A percentile compares a stretch with the other conserved stretches of the same genome.
Evolutionary conservation across 73 alveolate species (phyloP).

Genomic region (Paramecium tetraurelia): DNA sequence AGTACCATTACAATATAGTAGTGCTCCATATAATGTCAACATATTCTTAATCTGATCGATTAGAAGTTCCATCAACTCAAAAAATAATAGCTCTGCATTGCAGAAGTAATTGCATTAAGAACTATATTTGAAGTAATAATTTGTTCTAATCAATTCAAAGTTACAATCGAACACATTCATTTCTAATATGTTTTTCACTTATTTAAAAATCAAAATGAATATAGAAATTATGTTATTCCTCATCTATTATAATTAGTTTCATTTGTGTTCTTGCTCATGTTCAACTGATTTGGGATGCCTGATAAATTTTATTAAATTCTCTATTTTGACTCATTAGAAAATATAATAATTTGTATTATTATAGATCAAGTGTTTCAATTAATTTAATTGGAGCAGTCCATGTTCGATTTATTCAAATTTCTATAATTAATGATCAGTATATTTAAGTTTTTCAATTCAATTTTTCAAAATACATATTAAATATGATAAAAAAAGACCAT

Average conservation of each 20-base stretch:
- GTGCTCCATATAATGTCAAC: neutral
- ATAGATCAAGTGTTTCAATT: neutral
- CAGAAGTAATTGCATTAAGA: slow-evolving; percentile 55
- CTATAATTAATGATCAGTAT: neutral
- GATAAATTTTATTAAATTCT: neutral
- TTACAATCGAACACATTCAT: too few relatives aligned
- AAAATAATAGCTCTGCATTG: slow-evolving; percentile 21
- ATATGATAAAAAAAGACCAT: neutral
- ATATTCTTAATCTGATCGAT: neutral
- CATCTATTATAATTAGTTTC: too few relatives aligned
- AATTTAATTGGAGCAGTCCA: neutral
- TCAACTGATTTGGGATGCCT: neutral
- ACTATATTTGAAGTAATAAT: slow-evolving; percentile 54
- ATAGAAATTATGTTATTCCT: too few relatives aligned
- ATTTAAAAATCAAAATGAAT: too few relatives aligned
- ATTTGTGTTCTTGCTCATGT: too few relatives aligned
- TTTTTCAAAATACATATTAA: neutral
- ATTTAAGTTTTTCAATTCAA: neutral
- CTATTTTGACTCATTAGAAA: neutral
- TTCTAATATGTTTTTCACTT: too few relatives aligned
- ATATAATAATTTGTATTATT: neutral
- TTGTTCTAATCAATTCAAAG: neutral
- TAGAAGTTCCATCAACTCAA: neutral
- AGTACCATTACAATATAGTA: neutral
- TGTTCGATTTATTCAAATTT: neutral